A percentile compares a stretch with the other conserved stretches of the same genome.
phyloP scores from a whole-genome alignment of 2,329 filamentous ascomycete species.

The Ophiostoma himal-ulmi region DNA sequence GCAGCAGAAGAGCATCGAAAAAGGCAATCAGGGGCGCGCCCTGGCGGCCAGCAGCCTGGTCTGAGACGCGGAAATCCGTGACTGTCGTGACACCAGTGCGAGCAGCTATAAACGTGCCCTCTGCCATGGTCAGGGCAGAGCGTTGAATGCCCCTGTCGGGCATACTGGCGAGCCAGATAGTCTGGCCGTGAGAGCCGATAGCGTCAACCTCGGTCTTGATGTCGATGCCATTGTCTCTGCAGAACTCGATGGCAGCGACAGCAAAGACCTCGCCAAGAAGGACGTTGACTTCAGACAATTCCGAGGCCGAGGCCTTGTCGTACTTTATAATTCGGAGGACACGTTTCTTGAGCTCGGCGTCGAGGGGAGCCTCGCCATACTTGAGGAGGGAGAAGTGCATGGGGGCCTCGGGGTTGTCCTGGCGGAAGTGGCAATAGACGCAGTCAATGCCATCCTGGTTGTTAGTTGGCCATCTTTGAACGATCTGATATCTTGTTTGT shows the following conservation, averaged over 20 bases:
- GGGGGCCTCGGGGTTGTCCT: constrained; percentile 45
- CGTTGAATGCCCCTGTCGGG: constrained; percentile 42
- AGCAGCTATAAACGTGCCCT: constrained; percentile 49
- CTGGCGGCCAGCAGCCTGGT: constrained; percentile 51
- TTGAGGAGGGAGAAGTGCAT: constrained; percentile 54
- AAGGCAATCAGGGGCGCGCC: constrained; percentile 52
- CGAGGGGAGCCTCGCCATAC: constrained; percentile 52
- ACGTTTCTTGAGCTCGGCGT: constrained; percentile 48
- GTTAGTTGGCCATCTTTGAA: neutral
- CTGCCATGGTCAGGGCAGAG: constrained; percentile 51
- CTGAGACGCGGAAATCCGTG: constrained; percentile 52
- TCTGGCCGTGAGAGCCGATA: constrained; percentile 54
- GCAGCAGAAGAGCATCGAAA: constrained; percentile 51
- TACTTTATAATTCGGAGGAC: constrained; percentile 53
- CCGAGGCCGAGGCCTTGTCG: constrained; percentile 47
- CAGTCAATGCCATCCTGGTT: constrained; percentile 54
- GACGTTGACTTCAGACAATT: constrained; percentile 52
- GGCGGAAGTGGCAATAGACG: constrained; percentile 51
- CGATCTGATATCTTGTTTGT: neutral
- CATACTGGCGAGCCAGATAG: constrained; percentile 52
- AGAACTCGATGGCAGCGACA: constrained; percentile 46
- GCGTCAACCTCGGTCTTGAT: constrained; percentile 45
- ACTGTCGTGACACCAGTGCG: constrained; percentile 54
- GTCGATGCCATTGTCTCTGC: constrained; percentile 38
- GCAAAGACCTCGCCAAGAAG: constrained; percentile 53